Conservation (phyloP, 2,329 filamentous ascomycete species). For the Cladophialophora chaetospira region DNA sequence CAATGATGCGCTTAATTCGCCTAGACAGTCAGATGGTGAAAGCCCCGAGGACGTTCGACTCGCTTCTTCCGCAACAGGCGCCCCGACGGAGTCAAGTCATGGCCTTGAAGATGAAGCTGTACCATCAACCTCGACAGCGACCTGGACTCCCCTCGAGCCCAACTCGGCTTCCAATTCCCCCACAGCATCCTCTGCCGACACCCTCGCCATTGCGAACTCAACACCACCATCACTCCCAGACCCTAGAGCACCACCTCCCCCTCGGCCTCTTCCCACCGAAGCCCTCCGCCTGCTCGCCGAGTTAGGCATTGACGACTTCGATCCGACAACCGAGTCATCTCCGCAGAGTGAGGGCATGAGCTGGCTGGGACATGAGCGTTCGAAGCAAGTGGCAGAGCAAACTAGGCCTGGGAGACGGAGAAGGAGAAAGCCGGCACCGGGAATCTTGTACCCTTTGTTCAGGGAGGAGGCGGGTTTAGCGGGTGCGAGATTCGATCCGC, state of each 20-base stretch:
- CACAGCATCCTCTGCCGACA: neutral
- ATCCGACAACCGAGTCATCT: too few relatives aligned
- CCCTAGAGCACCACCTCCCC: neutral
- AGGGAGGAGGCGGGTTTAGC: conserved; percentile 21
- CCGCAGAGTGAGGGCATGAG: neutral
- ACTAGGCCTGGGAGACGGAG: neutral
- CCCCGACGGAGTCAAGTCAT: too few relatives aligned
- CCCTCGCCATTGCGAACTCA: conserved; percentile 4
- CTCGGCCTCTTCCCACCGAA: conserved; percentile 12
- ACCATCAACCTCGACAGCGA: neutral
- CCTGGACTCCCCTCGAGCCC: neutral
- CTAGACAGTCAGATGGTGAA: neutral
- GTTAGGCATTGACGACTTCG: conserved; percentile 1
- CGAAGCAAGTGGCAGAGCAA: neutral
- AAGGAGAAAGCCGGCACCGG: neutral
- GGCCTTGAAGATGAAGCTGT: too few relatives aligned
- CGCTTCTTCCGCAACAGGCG: too few relatives aligned
- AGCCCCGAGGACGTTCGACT: neutral
- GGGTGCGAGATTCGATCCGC: conserved; percentile 24
- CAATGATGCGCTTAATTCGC: conserved; percentile 11
- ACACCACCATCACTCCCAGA: conserved; percentile 6
- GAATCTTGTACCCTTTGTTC: conserved; percentile 18
- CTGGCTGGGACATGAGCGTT: neutral
- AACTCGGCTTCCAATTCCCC: neutral
- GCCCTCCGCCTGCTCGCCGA: conserved; percentile 4